Evolutionary conservation across 495 filamentous ascomycete species (phyloP), one percentile per base, ranked within the genome.

Genomic region (Amphirosellinia nigrospora): DNA sequence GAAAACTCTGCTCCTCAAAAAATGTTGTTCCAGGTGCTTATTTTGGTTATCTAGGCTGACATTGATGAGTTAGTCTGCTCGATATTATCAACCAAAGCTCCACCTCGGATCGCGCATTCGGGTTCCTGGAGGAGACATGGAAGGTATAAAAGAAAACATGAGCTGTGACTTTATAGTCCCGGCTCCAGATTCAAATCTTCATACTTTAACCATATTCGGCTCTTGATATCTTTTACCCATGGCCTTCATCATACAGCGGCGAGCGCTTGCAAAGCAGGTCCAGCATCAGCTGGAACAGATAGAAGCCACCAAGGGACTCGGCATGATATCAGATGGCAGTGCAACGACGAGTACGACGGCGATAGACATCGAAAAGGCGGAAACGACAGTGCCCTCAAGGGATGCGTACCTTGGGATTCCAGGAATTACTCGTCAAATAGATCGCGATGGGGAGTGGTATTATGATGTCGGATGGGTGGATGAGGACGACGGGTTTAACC

Each of bases 391-490:
- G 9, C 23, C 39, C 11, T n/a, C 60, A 4, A 45, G 2, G 13
- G 60, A 63, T 15, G 39, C 39, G 8, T 63, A 63, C 26, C 60
- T 63, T 3, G 5, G 26, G 21, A 63, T 63, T 10, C 60, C 60
- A 2, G 60, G 60, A 8, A 63, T 63, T n/a, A 63, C 60, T 32
- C 60, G 39, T 46, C 38, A 46, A 43, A 9, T 63, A 63, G 60
- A 63, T 5, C 23, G 38, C 6, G 38, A 63, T 15, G 60, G 60
- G 21, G 60, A 63, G 26, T 63, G 60, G 60, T 63, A 63, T 41
- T 90, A 89, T 66, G 82, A 90, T 0, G 89, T 91, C 3, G 83
- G 84, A 21, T 91, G 84, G 79, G 84, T 88, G 50, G 77, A 76
- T 39, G 73, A 81, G 1, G 68, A 81, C 39, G 87, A 90, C 70